phyloP scores from a whole-genome alignment of 2,329 filamentous ascomycete genomes.

The Cordyceps militaris region DNA sequence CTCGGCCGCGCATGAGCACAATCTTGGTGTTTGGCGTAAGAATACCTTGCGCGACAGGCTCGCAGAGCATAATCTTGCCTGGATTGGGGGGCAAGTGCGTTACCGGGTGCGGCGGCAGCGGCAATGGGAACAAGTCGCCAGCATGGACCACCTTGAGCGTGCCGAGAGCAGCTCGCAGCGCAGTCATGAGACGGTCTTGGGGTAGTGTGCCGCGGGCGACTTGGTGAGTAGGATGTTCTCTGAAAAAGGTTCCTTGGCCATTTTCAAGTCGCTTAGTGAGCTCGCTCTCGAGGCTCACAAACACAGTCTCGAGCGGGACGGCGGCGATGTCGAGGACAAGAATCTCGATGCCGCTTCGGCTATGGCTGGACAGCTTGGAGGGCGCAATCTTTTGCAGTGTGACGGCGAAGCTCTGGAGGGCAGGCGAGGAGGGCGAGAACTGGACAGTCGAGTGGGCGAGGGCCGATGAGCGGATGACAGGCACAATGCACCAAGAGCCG shows the following conservation, averaged over 20 bases:
- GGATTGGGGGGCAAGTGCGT: slow-evolving; percentile 79
- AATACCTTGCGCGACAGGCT: slow-evolving; percentile 85
- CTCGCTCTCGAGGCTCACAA: slow-evolving; percentile 77
- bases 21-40: slow-evolving; percentile 74
- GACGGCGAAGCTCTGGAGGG: slow-evolving; percentile 72
- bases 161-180: slow-evolving; percentile 68
- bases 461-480: slow-evolving; percentile 57
- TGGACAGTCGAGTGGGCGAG: slow-evolving; percentile 72
- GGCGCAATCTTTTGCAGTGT: slow-evolving; percentile 66
- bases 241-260: slow-evolving; percentile 75
- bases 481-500: slow-evolving; percentile 77
- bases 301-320: slow-evolving; percentile 74
- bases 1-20: slow-evolving; percentile 62
- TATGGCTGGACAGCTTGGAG: slow-evolving; percentile 64
- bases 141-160: slow-evolving; percentile 71
- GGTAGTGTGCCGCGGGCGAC: slow-evolving; percentile 31
- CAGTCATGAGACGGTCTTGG: slow-evolving; percentile 53
- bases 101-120: slow-evolving; percentile 75
- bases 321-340: slow-evolving; percentile 74
- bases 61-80: slow-evolving; percentile 84
- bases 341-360: slow-evolving; percentile 75
- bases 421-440: slow-evolving; percentile 64
- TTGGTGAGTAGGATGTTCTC: slow-evolving; percentile 44
- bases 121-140: slow-evolving; percentile 71
- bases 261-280: slow-evolving; percentile 73